Conservation (phyloP, 805 yeast species). For the Debaryomyces maramus region DNA sequence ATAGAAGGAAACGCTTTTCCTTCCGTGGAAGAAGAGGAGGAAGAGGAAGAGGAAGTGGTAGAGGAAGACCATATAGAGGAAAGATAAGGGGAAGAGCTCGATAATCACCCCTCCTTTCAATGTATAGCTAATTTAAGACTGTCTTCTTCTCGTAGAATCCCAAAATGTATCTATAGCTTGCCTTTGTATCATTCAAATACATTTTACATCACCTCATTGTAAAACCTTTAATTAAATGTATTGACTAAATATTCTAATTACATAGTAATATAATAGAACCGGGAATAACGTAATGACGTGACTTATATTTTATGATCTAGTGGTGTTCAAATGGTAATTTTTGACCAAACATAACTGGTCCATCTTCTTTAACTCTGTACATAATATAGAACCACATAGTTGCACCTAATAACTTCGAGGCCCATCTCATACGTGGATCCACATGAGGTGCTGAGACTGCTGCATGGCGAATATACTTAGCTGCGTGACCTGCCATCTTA, state of each 20-base stretch:
- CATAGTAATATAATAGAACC: not conserved
- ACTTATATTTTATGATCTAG: constrained; percentile 9
- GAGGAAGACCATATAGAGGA: constrained; percentile 10
- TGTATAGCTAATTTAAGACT: too few relatives aligned
- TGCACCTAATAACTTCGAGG: constrained; percentile 73
- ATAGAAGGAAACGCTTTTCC: constrained; percentile 8
- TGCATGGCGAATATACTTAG: constrained; percentile 53
- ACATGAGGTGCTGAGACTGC: constrained; percentile 67
- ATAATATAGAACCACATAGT: constrained; percentile 89
- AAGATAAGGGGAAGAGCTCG: constrained; percentile 14
- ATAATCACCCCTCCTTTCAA: not conserved
- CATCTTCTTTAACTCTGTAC: constrained; percentile 76
- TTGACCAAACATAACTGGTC: constrained; percentile 55
- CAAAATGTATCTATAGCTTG: too few relatives aligned
- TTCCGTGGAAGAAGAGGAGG: constrained; percentile 15
- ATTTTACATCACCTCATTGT: too few relatives aligned
- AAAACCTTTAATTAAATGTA: not conserved
- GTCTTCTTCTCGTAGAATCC: too few relatives aligned
- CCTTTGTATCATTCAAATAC: too few relatives aligned
- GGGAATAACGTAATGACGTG: not conserved
- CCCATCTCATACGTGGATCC: constrained; percentile 54
- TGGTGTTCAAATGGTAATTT: constrained; percentile 42
- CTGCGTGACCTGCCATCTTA: constrained; percentile 46
- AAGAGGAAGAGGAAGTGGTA: constrained; percentile 16
- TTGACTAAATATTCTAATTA: constrained; percentile 1